Conservation (phyloP, 345 rosid species). For the Eucalyptus regnans region DNA sequence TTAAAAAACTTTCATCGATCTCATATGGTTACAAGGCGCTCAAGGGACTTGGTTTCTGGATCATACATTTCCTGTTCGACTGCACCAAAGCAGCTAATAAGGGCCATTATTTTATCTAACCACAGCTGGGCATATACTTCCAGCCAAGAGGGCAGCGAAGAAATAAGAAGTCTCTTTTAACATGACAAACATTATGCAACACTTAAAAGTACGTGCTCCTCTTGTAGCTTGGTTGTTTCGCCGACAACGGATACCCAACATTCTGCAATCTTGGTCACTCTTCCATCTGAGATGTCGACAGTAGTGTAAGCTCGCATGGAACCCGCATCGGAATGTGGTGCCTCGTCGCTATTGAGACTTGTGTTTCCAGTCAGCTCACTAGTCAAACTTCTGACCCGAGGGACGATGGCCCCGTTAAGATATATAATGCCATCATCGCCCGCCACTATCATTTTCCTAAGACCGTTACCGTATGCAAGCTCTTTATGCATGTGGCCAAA, state of each 20-base stretch:
- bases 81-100: background rate
- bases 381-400: constrained; percentile 30
- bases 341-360: background rate
- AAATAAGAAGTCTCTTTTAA: background rate
- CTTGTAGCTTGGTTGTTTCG: constrained; percentile 21
- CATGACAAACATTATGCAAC: background rate
- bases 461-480: constrained; percentile 51
- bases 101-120: background rate
- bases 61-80: background rate
- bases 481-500: constrained; percentile 94
- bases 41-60: background rate
- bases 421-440: constrained; percentile 42
- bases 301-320: constrained; percentile 57
- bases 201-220: constrained; percentile 40
- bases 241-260: constrained; percentile 59
- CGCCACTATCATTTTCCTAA: constrained; percentile 53
- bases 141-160: background rate
- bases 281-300: constrained; percentile 47
- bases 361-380: constrained; percentile 2
- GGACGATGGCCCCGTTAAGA: constrained; percentile 79
- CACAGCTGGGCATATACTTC: background rate
- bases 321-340: constrained; percentile 6
- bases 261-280: constrained; percentile 51
- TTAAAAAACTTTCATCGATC: background rate
- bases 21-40: background rate